Base-by-base conservation (phyloP, 495 filamentous ascomycete species). In the Aspergillus coremiiformis region DNA sequence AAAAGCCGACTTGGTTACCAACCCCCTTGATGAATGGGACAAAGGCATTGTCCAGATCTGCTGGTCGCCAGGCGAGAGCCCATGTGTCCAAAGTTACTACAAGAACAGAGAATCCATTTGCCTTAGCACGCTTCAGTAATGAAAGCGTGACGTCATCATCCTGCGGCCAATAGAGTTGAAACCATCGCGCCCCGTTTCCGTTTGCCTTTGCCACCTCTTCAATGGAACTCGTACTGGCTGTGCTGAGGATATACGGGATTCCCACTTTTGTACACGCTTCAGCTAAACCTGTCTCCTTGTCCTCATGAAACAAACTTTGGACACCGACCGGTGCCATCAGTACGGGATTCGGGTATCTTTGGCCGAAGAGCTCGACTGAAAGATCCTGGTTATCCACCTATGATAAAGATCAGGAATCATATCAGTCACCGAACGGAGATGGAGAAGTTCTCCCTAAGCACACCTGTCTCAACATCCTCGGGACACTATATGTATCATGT, bases 161-260 rank as follows among this genome's bases (percentile, higher is more conserved):
- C 14, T 65, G 56, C 1, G 82, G 82, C 80, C 83, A 85, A 64
- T 89, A 90, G 7, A 90, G 73, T 61, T 90, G 85, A 60, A 78
- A 88, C 75, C 80, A 83, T 21, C 53, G 67, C 60, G 65, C 77
- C 52, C 55, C 76, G 52, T 65, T 67, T 46, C 39, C 64, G 60
- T 45, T 69, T 44, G 57, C 72, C 5, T 67, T 57, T 3, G 73
- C 71, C 2, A 84, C 78, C 8, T 83, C 78, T 59, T 81, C 78
- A 39, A 83, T 73, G 1, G 75, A 66, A 50, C 72, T 73, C 11
- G 71, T 83, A 10, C 77, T 72, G 32, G 75, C 83, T 10, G 73
- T 78, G 22, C 78, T 81, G 48, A 85, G 65, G 9, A 66, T 78
- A 68, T 83, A 83, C 5, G 72, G 67, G 1, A 84, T 60, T 70